Conservation (phyloP, 2,329 filamentous ascomycete species). For the Alternaria conjuncta region DNA sequence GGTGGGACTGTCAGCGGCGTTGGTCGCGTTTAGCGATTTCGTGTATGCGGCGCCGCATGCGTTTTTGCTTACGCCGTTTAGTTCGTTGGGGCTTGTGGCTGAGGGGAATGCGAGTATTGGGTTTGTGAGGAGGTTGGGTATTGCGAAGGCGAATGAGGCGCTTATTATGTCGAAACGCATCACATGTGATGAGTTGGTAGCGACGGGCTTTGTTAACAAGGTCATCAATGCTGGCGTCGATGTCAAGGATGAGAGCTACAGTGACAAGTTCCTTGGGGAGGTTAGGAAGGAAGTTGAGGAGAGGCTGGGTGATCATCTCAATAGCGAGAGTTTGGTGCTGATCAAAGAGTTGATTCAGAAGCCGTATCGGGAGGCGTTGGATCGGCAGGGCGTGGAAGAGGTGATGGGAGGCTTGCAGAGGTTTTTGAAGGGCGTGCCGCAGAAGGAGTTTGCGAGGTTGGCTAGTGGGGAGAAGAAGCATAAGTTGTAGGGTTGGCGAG, state of each 20-base stretch:
- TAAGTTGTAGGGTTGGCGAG: constrained; percentile 69
- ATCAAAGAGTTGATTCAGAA: constrained; percentile 85
- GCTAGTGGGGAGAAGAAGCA: constrained; percentile 90
- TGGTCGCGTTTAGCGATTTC: constrained; percentile 87
- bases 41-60: constrained; percentile 81
- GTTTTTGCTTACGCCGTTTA: constrained; percentile 91
- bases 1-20: constrained; percentile 84
- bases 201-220: constrained; percentile 84
- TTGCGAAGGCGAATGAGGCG: constrained; percentile 86
- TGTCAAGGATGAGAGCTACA: constrained; percentile 59
- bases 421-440: constrained; percentile 80
- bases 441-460: constrained; percentile 86
- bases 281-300: constrained; percentile 85
- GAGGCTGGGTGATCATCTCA: constrained; percentile 77
- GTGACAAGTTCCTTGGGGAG: constrained; percentile 69
- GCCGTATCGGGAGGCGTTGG: constrained; percentile 74
- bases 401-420: constrained; percentile 84
- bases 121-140: constrained; percentile 80
- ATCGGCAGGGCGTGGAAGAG: constrained; percentile 80
- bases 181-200: constrained; percentile 72
- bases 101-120: constrained; percentile 83
- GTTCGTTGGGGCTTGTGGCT: constrained; percentile 84
- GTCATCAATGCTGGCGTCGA: constrained; percentile 66
- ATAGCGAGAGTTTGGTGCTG: constrained; percentile 75
- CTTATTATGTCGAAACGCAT: constrained; percentile 88